phyloP scores from a whole-genome alignment of 2,329 filamentous ascomycete genomes.

The Stagonosporopsis cucurbitacearum region DNA sequence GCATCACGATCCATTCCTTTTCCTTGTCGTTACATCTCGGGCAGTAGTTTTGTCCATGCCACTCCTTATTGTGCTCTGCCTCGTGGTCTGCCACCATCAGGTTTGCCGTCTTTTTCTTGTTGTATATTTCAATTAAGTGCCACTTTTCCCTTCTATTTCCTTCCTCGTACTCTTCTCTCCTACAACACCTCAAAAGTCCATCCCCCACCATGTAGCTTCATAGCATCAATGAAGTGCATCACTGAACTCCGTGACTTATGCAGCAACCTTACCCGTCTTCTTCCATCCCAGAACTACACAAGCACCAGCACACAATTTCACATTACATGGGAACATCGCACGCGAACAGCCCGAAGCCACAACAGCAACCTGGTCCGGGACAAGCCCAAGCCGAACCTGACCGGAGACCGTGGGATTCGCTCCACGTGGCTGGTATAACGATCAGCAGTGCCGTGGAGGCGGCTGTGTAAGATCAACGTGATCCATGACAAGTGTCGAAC shows the following conservation, averaged over 20 bases:
- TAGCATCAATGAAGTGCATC: constrained; percentile 11
- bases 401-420: background rate
- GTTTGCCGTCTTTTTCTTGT: background rate
- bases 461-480: constrained; percentile 6
- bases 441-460: constrained; percentile 10
- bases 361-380: background rate
- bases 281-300: too few relatives aligned
- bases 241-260: background rate
- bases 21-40: constrained; percentile 10
- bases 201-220: constrained; percentile 5
- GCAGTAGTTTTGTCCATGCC: constrained; percentile 21
- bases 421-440: constrained; percentile 15
- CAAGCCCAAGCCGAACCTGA: constrained; percentile 8
- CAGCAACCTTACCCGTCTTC: background rate
- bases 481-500: constrained; percentile 10
- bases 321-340: background rate
- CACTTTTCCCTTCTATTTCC: background rate
- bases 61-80: constrained; percentile 14
- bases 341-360: background rate
- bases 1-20: constrained; percentile 19
- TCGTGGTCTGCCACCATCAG: background rate
- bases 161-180: background rate
- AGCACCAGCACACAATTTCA: background rate
- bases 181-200: constrained; percentile 8
- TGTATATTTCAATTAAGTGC: constrained; percentile 3